Evolutionary conservation across 2,329 filamentous ascomycete genomes (phyloP).

Genomic region (Neonectria hederae): DNA sequence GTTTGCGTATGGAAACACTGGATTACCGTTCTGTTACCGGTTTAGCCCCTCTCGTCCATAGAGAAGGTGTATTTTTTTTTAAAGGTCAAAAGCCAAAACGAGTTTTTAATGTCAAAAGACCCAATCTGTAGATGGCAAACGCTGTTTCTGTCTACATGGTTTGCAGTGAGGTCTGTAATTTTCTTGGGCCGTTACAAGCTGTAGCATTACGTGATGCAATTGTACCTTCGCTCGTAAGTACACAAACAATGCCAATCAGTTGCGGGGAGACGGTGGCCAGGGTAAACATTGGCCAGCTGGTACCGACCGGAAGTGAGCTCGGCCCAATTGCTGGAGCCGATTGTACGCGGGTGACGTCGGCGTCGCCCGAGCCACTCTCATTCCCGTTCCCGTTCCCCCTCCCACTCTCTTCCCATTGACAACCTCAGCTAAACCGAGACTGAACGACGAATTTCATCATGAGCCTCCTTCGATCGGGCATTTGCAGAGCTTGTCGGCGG

Average conservation of each 20-base stretch:
- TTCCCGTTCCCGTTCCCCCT: constrained; percentile 20
- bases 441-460: constrained; percentile 38
- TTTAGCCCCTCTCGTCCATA: constrained; percentile 44
- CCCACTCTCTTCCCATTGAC: constrained; percentile 23
- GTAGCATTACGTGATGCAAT: not conserved
- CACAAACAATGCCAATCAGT: not conserved
- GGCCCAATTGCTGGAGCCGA: constrained; percentile 42
- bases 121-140: constrained; percentile 45
- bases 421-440: not conserved
- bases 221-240: not conserved
- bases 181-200: not conserved
- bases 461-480: constrained; percentile 48
- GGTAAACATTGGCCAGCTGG: constrained; percentile 2
- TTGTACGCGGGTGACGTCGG: constrained; percentile 42
- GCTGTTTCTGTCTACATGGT: not conserved
- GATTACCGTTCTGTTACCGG: constrained; percentile 37
- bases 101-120: constrained; percentile 51
- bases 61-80: constrained; percentile 52
- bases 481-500: constrained; percentile 53
- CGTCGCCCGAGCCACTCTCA: constrained; percentile 16
- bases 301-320: constrained; percentile 28
- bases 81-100: constrained; percentile 47
- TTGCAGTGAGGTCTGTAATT: not conserved
- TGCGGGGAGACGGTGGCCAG: not conserved
- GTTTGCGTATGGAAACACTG: constrained; percentile 35